These are phyloP conservation scores for Lunasporangiospora selenospora DNA, from an alignment of 192 early-diverging fungal genomes.

Conservation along the genomic window DNA sequence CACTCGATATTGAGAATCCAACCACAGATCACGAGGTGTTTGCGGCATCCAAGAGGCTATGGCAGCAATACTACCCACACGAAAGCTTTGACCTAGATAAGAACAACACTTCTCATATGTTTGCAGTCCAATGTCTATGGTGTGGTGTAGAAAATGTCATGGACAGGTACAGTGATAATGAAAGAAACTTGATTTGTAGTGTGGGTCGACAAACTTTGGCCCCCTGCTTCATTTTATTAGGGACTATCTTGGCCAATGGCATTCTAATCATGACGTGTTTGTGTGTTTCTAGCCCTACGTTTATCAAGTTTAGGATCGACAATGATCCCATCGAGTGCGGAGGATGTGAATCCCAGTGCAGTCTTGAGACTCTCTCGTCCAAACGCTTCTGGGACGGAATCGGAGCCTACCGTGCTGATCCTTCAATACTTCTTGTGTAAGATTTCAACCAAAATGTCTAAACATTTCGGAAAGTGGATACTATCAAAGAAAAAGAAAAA, in stretches of 20 bases:
- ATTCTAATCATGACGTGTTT: too few species aligned
- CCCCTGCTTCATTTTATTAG: too few species aligned
- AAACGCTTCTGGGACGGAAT: conserved; percentile 46
- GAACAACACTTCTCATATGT: conserved; percentile 28
- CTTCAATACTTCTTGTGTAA: conserved; percentile 35
- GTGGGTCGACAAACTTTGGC: too few species aligned
- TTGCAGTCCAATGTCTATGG: conserved; percentile 43
- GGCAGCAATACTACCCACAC: conserved; percentile 34
- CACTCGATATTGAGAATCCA: conserved; percentile 47
- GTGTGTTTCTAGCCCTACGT: conserved; percentile 18
- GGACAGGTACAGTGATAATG: too few species aligned
- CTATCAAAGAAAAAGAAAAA: too few species aligned
- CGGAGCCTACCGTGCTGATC: conserved; percentile 29
- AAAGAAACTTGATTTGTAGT: too few species aligned
- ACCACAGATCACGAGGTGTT: conserved; percentile 46
- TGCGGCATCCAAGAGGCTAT: conserved; percentile 32
- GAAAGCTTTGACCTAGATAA: conserved; percentile 40
- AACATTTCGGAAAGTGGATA: too few species aligned
- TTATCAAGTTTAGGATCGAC: conserved; percentile 46
- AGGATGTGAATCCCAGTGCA: conserved; percentile 45
- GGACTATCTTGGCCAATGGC: too few species aligned
- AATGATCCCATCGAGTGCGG: conserved; percentile 43
- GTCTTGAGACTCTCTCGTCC: conserved; percentile 39
- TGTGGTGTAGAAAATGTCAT: conserved; percentile 41
- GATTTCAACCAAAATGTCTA: too few species aligned